phyloP scores from a whole-genome alignment of 208 protist species.

The Leishmania gerbilli region DNA sequence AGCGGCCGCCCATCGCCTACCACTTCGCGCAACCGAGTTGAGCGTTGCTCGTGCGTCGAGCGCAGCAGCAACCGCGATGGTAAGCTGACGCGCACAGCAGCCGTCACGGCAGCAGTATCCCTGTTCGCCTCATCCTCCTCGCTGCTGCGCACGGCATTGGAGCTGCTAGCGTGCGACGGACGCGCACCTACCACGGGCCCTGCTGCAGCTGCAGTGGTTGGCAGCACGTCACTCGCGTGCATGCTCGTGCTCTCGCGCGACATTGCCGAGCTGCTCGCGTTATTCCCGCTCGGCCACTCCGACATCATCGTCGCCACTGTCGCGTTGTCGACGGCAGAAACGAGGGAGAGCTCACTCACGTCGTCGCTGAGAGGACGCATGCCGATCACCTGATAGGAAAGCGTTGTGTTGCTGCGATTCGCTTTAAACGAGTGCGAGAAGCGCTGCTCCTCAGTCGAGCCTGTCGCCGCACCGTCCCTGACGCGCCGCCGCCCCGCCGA shows the following conservation, averaged over 20 bases:
- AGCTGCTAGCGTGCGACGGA: neutral
- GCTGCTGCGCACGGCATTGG: neutral
- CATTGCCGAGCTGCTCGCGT: neutral
- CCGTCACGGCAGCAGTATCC: neutral
- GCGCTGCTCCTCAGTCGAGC: neutral
- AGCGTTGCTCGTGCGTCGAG: neutral
- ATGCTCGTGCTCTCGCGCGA: neutral
- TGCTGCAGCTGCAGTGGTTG: neutral
- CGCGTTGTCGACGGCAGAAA: conserved; percentile 7
- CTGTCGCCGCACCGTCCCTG: neutral
- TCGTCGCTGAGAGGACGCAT: conserved; percentile 1
- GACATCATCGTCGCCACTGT: neutral
- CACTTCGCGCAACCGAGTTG: neutral
- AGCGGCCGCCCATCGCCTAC: neutral
- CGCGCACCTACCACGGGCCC: neutral
- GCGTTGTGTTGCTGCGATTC: conserved; percentile 10
- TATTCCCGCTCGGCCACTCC: conserved; percentile 1
- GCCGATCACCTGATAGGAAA: neutral
- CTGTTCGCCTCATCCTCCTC: neutral
- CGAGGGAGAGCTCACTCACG: conserved; percentile 3
- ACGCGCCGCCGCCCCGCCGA: neutral
- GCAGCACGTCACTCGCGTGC: neutral
- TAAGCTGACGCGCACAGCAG: neutral
- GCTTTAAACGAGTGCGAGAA: neutral
- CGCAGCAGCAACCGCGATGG: neutral